A percentile compares a stretch with the other conserved stretches of the same genome.
These are phyloP conservation scores for Lactifluus hygrophoroides DNA, from an alignment of 768 basidiomycete genomes.

Conservation along the genomic window DNA sequence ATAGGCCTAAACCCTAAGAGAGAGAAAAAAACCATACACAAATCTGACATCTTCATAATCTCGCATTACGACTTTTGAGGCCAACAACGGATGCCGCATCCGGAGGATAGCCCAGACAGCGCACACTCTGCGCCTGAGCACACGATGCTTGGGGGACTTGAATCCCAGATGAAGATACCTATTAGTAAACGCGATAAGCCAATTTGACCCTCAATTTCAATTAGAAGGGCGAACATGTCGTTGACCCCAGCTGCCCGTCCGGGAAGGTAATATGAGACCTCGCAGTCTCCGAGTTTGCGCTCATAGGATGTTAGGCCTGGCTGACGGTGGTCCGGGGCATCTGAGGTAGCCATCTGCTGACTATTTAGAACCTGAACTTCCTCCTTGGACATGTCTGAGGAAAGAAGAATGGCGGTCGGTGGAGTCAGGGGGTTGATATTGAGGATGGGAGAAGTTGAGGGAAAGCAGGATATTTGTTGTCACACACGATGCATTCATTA, in stretches of 20 bases:
- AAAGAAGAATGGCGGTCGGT: neutral
- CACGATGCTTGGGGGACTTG: constrained; percentile 35
- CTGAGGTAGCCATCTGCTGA: neutral
- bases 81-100: constrained; percentile 63
- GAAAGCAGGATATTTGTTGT: neutral
- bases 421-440: neutral
- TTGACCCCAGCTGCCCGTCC: constrained; percentile 75
- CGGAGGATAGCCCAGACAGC: constrained; percentile 68
- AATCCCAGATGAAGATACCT: constrained; percentile 81
- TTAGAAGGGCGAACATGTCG: constrained; percentile 55
- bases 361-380: neutral
- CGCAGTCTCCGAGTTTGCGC: constrained; percentile 62
- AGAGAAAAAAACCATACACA: constrained; percentile 47
- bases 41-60: constrained; percentile 59
- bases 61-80: constrained; percentile 49
- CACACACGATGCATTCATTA: too few species aligned
- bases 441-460: neutral
- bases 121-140: constrained; percentile 41
- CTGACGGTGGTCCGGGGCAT: neutral
- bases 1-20: neutral
- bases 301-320: constrained; percentile 27
- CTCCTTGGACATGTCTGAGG: constrained; percentile 8
- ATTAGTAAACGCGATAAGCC: neutral
- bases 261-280: constrained; percentile 73
- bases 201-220: neutral